These are phyloP conservation scores for Kodamaea fukazawae DNA, from an alignment of 805 yeast species.

Conservation along the genomic window DNA sequence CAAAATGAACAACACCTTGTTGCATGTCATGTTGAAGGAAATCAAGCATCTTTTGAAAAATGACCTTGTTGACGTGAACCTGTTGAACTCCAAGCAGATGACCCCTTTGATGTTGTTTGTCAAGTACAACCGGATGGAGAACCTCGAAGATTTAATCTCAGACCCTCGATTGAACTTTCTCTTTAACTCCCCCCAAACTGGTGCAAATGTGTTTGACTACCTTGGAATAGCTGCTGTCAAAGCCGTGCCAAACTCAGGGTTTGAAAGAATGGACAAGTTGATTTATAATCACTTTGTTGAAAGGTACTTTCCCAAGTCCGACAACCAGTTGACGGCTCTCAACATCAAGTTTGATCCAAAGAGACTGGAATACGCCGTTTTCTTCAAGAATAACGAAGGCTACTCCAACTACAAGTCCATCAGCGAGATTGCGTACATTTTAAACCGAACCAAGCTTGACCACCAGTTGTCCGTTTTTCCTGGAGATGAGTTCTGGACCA, in stretches of 20 bases:
- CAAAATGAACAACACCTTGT: slow-evolving; percentile 65
- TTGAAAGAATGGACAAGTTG: slow-evolving; percentile 23
- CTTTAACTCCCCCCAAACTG: slow-evolving; percentile 32
- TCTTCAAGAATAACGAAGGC: slow-evolving; percentile 16
- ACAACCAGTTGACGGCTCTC: slow-evolving; percentile 23
- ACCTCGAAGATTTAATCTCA: slow-evolving; percentile 48
- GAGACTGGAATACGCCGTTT: slow-evolving; percentile 34
- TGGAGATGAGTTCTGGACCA: slow-evolving; percentile 18
- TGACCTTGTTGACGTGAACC: slow-evolving; percentile 50
- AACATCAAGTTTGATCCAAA: slow-evolving; percentile 35
- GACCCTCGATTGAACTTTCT: slow-evolving; percentile 45
- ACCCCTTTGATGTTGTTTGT: slow-evolving; percentile 73
- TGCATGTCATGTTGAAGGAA: slow-evolving; percentile 65
- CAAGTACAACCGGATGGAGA: slow-evolving; percentile 63
- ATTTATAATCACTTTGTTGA: slow-evolving; percentile 21
- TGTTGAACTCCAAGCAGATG: slow-evolving; percentile 52
- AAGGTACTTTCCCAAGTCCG: slow-evolving; percentile 19
- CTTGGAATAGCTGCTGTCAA: slow-evolving; percentile 33
- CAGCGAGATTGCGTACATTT: slow-evolving; percentile 20
- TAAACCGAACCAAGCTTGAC: slow-evolving; percentile 29
- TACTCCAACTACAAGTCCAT: slow-evolving; percentile 16
- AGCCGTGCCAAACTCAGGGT: slow-evolving; percentile 17
- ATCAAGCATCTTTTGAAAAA: slow-evolving; percentile 23
- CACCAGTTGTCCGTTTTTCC: slow-evolving; percentile 31
- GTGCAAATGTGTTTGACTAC: slow-evolving; percentile 38